Percentiles rank a stretch among this genome's conserved stretches.
Conservation (phyloP, 1,139 yeast species). For the Hyphopichia buzzinii region DNA sequence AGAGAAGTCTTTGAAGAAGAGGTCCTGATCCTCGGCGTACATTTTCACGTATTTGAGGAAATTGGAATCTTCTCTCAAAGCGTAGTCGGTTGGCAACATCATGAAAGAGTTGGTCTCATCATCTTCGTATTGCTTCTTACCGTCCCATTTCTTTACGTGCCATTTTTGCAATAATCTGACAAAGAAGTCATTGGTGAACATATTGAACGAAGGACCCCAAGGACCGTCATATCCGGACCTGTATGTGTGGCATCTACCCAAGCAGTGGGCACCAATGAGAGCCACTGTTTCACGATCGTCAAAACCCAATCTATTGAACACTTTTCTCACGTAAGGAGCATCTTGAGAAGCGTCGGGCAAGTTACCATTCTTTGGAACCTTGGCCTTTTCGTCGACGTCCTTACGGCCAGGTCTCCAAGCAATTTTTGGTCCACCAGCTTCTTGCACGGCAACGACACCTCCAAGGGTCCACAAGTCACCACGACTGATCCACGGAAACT, state of each 20-base stretch:
- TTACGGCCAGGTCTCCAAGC: constrained; percentile 84
- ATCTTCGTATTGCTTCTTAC: constrained; percentile 76
- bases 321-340: constrained; percentile 63
- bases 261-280: constrained; percentile 82
- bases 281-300: constrained; percentile 84
- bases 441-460: constrained; percentile 85
- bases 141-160: constrained; percentile 73
- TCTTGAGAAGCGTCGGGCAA: constrained; percentile 80
- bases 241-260: constrained; percentile 71
- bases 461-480: constrained; percentile 90
- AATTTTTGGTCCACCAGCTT: constrained; percentile 81
- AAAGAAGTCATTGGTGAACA: constrained; percentile 81
- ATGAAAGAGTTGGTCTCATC: constrained; percentile 69
- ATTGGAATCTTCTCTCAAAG: constrained; percentile 62
- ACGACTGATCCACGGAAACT: constrained; percentile 75
- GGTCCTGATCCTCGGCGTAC: constrained; percentile 69
- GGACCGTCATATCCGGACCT: constrained; percentile 86
- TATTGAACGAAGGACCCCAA: constrained; percentile 89
- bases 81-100: constrained; percentile 90
- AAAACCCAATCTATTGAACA: constrained; percentile 72
- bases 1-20: constrained; percentile 72
- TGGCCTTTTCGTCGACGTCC: constrained; percentile 16
- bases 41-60: constrained; percentile 65
- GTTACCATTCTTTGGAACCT: constrained; percentile 66
- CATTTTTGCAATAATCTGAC: constrained; percentile 73